Evolutionary conservation across 2,329 filamentous ascomycete genomes (phyloP), one percentile per base, ranked within the genome.

Genomic region (Pseudonectria foliicola): DNA sequence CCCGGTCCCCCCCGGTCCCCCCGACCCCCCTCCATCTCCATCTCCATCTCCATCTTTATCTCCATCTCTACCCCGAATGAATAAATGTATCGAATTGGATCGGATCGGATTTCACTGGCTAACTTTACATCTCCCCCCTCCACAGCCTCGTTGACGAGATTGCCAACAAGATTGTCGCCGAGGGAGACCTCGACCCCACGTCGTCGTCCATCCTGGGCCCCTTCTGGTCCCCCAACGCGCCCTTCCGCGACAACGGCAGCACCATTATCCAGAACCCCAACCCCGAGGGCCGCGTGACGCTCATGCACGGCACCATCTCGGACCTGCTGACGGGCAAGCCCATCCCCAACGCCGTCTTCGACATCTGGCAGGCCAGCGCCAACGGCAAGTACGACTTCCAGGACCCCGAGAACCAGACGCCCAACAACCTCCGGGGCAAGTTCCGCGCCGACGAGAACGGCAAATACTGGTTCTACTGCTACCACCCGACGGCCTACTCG

Each of bases 351-450:
- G 80, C 80, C 46, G 76, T 82, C 43, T 75, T 86, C 49, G 82
- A 86, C 55, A 80, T 85, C 64, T 85, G 81, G 81, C 78, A 85
- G 56, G 80, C 81, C 31, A 79, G 73, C 42, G 67, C 77, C 56
- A 85, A 85, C 62, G 80, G 80, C 57, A 76, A 78, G 56, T 85
- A 85, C 66, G 79, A 83, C 54, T 77, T 82, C 70, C 79, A 83
- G 60, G 81, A 85, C 57, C 79, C 78, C 2, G 70, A 77, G 30
- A 75, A 75, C 61, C 80, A 84, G 66, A 62, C 64, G 33, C 73
- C 75, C 55, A 82, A 84, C 71, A 85, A 85, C 66, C 68, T 85
- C 29, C 73, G 81, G 34, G 81, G 81, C 55, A 85, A 84, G 64
- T 85, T 85, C 67, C 71, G 70, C 46, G 74, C 77, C 42, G 73